phyloP scores from a whole-genome alignment of 2,329 filamentous ascomycete species.

The Lithohypha guttulata region DNA sequence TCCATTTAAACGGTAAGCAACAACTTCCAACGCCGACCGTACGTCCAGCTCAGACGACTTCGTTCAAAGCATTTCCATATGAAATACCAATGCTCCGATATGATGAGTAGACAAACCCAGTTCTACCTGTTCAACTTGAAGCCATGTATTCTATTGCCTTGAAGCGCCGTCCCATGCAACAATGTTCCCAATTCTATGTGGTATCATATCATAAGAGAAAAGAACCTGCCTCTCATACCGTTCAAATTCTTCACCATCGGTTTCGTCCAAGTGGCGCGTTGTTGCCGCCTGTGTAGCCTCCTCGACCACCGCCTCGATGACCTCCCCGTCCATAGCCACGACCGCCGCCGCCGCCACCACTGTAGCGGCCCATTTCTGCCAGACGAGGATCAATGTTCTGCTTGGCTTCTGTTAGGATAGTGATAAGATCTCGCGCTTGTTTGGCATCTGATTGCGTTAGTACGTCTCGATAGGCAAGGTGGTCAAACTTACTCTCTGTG shows the following conservation, averaged over 20 bases:
- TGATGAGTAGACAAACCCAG: too few relatives aligned
- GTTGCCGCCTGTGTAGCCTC: conserved; percentile 48
- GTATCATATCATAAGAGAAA: conserved; percentile 7
- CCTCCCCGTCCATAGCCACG: conserved; percentile 58
- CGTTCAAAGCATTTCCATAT: too few relatives aligned
- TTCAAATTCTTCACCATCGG: conserved; percentile 41
- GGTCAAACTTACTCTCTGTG: conserved; percentile 91
- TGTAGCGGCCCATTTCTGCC: conserved; percentile 88
- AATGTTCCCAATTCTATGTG: conserved; percentile 8
- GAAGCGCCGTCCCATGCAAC: conserved; percentile 6
- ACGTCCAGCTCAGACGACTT: too few relatives aligned
- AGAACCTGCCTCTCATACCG: conserved; percentile 4
- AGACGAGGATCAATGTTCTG: conserved; percentile 96
- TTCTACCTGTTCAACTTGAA: too few relatives aligned
- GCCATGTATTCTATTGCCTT: conserved; percentile 4
- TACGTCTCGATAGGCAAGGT: too few relatives aligned
- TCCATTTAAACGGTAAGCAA: too few relatives aligned
- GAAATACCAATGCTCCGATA: too few relatives aligned
- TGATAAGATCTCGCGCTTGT: conserved; percentile 92
- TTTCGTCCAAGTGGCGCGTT: conserved; percentile 45
- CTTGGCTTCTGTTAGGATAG: conserved; percentile 89
- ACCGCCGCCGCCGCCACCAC: conserved; percentile 69
- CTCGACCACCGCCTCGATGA: conserved; percentile 43
- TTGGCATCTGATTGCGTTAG: conserved; percentile 77
- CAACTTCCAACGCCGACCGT: too few relatives aligned